Percentiles rank a stretch among this genome's conserved stretches.
phyloP scores from a whole-genome alignment of 306 rosid genomes.

The Oxytropis ochrocephala region DNA sequence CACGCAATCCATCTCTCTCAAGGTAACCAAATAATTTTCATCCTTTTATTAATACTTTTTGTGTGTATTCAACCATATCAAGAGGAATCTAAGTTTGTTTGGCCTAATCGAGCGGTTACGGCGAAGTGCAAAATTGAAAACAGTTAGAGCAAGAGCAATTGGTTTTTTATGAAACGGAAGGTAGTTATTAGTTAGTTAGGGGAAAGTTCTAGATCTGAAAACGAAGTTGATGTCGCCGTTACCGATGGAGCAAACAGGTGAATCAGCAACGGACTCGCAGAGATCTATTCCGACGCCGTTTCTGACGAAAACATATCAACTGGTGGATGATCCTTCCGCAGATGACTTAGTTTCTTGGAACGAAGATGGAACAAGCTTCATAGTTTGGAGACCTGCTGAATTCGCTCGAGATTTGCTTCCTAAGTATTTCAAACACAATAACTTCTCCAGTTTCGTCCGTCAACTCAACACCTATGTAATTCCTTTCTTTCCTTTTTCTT shows the following conservation, averaged over 20 bases:
- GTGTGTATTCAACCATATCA: no score
- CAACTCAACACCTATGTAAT: constrained; percentile 90
- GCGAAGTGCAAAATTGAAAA: not conserved
- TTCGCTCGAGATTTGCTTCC: constrained; percentile 98
- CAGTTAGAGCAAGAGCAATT: not conserved
- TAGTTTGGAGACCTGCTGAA: constrained; percentile 94
- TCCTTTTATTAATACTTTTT: not conserved
- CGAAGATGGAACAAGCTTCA: constrained; percentile 74
- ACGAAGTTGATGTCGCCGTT: constrained; percentile 47
- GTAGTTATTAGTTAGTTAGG: not conserved
- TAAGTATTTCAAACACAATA: constrained; percentile 79
- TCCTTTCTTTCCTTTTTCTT: not conserved
- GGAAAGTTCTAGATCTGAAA: constrained; percentile 40
- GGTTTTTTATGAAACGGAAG: not conserved
- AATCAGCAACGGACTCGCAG: constrained; percentile 61
- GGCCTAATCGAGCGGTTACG: not conserved
- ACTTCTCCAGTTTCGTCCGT: constrained; percentile 95
- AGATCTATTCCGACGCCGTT: constrained; percentile 93
- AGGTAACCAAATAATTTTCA: constrained; percentile 8
- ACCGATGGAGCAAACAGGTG: constrained; percentile 69
- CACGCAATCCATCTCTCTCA: not conserved
- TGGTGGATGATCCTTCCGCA: constrained; percentile 74
- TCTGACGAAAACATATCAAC: constrained; percentile 72
- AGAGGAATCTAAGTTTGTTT: not conserved
- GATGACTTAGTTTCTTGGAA: constrained; percentile 91